These are phyloP conservation scores for Phytophthora tentaculata DNA, from an alignment of 352 stramenopile species.

Conservation along the genomic window DNA sequence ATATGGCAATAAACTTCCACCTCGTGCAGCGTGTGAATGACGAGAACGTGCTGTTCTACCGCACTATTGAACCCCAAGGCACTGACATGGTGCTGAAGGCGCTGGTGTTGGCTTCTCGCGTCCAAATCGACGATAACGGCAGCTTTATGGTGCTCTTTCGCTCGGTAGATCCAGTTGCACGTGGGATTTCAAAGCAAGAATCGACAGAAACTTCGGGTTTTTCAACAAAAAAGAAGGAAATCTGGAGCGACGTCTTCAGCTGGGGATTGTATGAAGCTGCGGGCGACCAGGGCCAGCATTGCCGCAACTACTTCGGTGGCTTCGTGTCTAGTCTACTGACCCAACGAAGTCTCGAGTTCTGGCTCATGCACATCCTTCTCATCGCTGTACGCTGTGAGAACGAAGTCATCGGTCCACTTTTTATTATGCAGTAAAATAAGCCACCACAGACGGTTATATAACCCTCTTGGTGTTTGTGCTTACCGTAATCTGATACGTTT, in stretches of 20 bases:
- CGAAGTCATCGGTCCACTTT: conserved; percentile 60
- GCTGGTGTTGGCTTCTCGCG: conserved; percentile 58
- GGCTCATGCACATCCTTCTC: conserved; percentile 73
- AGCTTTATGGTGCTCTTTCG: conserved; percentile 71
- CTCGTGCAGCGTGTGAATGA: conserved; percentile 61
- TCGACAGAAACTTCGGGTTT: conserved; percentile 25
- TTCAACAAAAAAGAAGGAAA: conserved; percentile 29
- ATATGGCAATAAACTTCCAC: conserved; percentile 55
- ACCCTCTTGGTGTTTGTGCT: conserved; percentile 17
- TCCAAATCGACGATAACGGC: conserved; percentile 53
- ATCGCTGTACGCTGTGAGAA: conserved; percentile 73
- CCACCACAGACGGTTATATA: conserved; percentile 16
- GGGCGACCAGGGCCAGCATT: conserved; percentile 46
- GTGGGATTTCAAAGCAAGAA: conserved; percentile 26
- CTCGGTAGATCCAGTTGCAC: conserved; percentile 53
- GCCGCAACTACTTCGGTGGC: conserved; percentile 68
- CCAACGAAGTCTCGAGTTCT: conserved; percentile 60
- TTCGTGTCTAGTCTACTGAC: conserved; percentile 53
- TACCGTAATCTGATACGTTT: background rate
- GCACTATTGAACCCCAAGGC: conserved; percentile 57
- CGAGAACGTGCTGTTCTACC: conserved; percentile 70
- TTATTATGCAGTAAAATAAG: conserved; percentile 48
- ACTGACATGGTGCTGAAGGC: conserved; percentile 56
- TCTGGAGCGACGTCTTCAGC: conserved; percentile 70
- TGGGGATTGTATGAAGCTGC: conserved; percentile 66